Evolutionary conservation across 495 filamentous ascomycete species (phyloP), one percentile per base, ranked within the genome.

Genomic region (Pyrenula massariospora): DNA sequence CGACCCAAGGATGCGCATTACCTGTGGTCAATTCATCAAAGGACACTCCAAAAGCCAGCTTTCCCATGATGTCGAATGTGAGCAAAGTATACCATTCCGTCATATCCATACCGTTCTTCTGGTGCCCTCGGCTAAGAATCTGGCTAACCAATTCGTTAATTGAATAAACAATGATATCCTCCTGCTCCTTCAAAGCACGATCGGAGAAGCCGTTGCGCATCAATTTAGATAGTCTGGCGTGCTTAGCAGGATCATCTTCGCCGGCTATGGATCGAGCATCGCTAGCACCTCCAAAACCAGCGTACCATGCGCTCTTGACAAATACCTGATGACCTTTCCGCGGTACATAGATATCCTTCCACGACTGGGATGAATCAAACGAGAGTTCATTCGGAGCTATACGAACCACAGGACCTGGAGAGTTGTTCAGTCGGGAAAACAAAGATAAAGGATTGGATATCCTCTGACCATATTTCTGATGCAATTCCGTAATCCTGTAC

Each of bases 291-390:
- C n/a, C n/a, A n/a, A n/a, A n/a, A n/a, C n/a, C n/a, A n/a, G n/a
- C n/a, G n/a, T n/a, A n/a, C n/a, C n/a, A n/a, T n/a, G n/a, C n/a
- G n/a, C n/a, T n/a, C n/a, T n/a, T n/a, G n/a, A n/a, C n/a, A n/a
- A n/a, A n/a, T n/a, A n/a, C 42, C 42, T 48, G 10, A 67, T 66
- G 31, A 56, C 12, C 58, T 68, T 48, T 11, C 42, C n/a, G n/a
- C n/a, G n/a, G n/a, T n/a, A n/a, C 42, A 48, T 78, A 77, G 53
- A 81, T 77, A 42, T 80, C 77, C 49, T 68, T 68, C 76, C 76
- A 81, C 1, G 78, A 77, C 54, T 69, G 60, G 1, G 74, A 63
- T 24, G 66, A 60, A 36, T 57, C 68, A 60, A 71, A 82, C 0
- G 70, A 66, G 10, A 82, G 65, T 58, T 79, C 70, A 59, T 75